Evolutionary conservation across 495 filamentous ascomycete species (phyloP), one percentile per base, ranked within the genome.

Genomic region (Neurospora intermedia): DNA sequence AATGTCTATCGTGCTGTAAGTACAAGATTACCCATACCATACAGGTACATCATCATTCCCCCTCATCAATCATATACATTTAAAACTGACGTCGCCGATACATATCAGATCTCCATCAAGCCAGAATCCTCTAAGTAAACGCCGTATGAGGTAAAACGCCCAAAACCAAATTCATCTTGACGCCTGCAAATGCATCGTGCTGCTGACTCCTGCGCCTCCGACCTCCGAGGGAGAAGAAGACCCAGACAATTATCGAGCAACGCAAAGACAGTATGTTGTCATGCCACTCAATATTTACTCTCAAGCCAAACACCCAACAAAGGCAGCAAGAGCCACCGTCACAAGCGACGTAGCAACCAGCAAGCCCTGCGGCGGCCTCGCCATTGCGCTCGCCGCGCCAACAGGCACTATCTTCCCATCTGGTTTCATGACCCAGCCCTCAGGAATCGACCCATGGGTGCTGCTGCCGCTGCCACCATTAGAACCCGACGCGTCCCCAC

Each of bases 381-480:
- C 35, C 27, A 38, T 35, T 6, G 27, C 27, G 77, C 83, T 81
- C 46, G 84, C 81, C 73, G 86, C 80, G 78, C 84, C 82, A 42
- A 87, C 84, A 59, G 89, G 89, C 54, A 90, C 81, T 59, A 92
- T 84, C 82, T 91, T 93, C 73, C 92, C 90, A 69, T 88, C 87
- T 69, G 87, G 84, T 46, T 90, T 91, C 77, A 92, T 91, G 69
- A 90, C 87, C 92, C 92, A 96, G 31, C 91, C 92, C 75, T 83
- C 87, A 20, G 92, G 90, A 16, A 92, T 83, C 69, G 87, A 59
- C 13, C 54, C 54, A 27, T 88, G 88, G 23, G 74, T 76, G 31
- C 85, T 87, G 7, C 82, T 85, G 1, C 85, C 83, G 41, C 77
- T 80, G 7, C 45, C 27, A 0, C 54, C 23, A 1, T 27, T 59